Conservation (phyloP, 177 flowering plant species). For the Telopea speciosissima region DNA sequence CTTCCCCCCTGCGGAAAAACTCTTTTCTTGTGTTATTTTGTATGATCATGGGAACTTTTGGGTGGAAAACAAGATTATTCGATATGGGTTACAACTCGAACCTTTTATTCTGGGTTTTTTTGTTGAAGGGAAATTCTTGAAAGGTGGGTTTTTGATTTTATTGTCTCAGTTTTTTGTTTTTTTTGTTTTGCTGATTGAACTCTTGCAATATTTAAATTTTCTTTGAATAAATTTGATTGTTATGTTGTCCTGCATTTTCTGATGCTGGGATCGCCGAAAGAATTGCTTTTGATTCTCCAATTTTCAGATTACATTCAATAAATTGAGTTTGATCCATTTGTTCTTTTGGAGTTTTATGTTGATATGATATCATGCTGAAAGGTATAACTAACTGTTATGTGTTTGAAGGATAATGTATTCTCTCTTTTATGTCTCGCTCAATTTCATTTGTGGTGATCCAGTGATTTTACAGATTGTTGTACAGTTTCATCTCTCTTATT, state of each 20-base stretch:
- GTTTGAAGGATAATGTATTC: no score
- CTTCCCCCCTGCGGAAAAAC: no score
- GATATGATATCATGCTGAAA: not conserved
- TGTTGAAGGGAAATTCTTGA: not conserved
- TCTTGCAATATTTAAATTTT: no score
- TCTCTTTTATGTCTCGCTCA: no score
- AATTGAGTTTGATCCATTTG: not conserved
- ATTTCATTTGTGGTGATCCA: not conserved
- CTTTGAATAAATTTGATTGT: no score
- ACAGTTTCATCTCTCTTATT: no score
- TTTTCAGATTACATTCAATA: not conserved
- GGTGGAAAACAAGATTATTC: not conserved
- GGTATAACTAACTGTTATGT: no score
- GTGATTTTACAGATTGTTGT: not conserved
- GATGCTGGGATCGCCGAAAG: not conserved
- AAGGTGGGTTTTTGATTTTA: not conserved
- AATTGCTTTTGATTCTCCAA: not conserved
- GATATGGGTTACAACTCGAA: not conserved
- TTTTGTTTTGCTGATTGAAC: no score
- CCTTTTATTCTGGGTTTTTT: not conserved
- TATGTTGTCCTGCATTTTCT: not conserved
- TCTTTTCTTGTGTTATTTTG: not conserved
- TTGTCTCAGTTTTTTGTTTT: no score
- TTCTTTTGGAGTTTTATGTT: not conserved
- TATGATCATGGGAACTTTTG: not conserved